phyloP scores from a whole-genome alignment of 2,329 filamentous ascomycete genomes.

The Aspergillus aculeatinus region DNA sequence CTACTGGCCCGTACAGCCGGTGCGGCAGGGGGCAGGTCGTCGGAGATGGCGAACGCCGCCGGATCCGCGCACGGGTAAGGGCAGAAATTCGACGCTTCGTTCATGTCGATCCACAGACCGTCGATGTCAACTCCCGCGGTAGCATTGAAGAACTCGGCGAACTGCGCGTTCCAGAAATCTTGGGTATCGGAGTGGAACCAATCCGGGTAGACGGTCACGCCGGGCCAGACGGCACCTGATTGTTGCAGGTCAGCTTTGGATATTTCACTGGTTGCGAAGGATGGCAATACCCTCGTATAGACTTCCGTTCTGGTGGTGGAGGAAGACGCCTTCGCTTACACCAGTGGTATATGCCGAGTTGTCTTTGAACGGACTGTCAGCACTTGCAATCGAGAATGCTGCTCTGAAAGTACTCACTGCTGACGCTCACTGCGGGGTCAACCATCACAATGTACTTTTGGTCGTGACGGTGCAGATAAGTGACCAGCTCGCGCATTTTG shows the following conservation, averaged over 20 bases:
- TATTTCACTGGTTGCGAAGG: not conserved
- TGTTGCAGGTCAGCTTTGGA: not conserved
- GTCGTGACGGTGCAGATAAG: constrained; percentile 63
- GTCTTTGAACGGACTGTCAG: constrained; percentile 28
- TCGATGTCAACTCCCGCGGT: constrained; percentile 71
- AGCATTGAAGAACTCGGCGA: constrained; percentile 63
- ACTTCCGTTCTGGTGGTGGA: constrained; percentile 55
- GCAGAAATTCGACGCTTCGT: constrained; percentile 57
- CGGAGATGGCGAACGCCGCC: constrained; percentile 49
- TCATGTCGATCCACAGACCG: constrained; percentile 75
- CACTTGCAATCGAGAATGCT: not conserved
- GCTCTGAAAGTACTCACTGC: constrained; percentile 23
- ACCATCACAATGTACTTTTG: constrained; percentile 78
- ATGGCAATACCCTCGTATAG: constrained; percentile 46
- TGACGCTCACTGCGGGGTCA: constrained; percentile 53
- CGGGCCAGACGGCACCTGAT: constrained; percentile 72
- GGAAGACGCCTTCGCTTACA: constrained; percentile 55
- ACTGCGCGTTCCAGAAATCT: constrained; percentile 69
- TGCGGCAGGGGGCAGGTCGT: constrained; percentile 56
- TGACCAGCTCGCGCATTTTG: constrained; percentile 63
- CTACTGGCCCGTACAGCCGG: constrained; percentile 60
- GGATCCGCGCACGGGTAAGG: constrained; percentile 57
- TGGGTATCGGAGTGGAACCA: constrained; percentile 69
- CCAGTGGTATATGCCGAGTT: constrained; percentile 63
- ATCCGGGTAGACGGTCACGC: constrained; percentile 70